phyloP scores from a whole-genome alignment of 805 yeast genomes.

The Isabelozyma heimii region DNA sequence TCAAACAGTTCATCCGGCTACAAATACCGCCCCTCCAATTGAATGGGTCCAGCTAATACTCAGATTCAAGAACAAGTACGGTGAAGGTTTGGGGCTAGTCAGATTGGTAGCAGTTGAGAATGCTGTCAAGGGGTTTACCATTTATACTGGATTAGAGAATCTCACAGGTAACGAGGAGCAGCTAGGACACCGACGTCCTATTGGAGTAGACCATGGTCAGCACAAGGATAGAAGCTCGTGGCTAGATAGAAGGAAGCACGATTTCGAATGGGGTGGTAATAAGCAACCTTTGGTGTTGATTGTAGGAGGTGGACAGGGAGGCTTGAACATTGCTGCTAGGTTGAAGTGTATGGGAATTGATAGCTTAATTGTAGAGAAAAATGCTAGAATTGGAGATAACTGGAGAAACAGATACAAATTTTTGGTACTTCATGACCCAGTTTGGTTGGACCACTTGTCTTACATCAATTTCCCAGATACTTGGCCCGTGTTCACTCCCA shows the following conservation, averaged over 20 bases:
- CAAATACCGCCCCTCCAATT: conserved; percentile 22
- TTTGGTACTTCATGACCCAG: conserved; percentile 45
- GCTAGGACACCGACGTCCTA: conserved; percentile 26
- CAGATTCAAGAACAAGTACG: conserved; percentile 27
- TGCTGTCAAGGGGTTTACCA: conserved; percentile 26
- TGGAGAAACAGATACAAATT: conserved; percentile 47
- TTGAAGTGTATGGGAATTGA: conserved; percentile 40
- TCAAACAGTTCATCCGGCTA: conserved; percentile 22
- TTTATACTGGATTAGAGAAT: conserved; percentile 34
- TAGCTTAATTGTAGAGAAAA: conserved; percentile 36
- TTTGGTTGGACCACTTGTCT: conserved; percentile 41
- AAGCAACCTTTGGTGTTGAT: conserved; percentile 42
- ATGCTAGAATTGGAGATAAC: conserved; percentile 41
- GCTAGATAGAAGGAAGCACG: conserved; percentile 31
- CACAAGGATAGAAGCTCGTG: conserved; percentile 35
- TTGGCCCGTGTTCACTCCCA: conserved; percentile 43
- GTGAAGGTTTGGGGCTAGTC: conserved; percentile 29
- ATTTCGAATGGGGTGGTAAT: conserved; percentile 22
- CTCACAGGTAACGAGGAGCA: conserved; percentile 28
- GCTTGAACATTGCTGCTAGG: conserved; percentile 41
- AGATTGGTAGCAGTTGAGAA: conserved; percentile 22
- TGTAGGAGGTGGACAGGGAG: conserved; percentile 50
- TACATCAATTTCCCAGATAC: conserved; percentile 39
- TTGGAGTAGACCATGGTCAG: conserved; percentile 40
- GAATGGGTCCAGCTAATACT: conserved; percentile 34